Conservation (phyloP, 2,329 filamentous ascomycete species). For the Cercospora sp. region DNA sequence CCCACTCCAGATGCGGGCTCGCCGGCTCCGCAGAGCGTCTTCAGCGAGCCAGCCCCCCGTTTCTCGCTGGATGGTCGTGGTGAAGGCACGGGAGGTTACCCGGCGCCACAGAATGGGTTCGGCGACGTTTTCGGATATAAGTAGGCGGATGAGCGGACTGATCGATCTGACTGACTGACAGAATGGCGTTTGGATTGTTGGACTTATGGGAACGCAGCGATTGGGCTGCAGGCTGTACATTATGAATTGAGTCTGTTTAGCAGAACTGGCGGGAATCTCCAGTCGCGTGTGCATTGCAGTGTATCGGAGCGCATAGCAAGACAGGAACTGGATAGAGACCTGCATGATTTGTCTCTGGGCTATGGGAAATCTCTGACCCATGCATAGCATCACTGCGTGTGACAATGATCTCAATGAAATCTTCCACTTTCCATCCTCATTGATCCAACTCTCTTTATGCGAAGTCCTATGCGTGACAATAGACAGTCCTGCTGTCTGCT, state of each 20-base stretch:
- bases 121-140: not conserved
- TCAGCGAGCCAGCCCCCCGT: not conserved
- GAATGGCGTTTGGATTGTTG: not conserved
- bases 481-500: not conserved
- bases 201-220: not conserved
- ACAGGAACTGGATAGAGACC: not conserved
- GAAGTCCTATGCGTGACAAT: not conserved
- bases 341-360: not conserved
- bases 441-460: not conserved
- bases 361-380: not conserved
- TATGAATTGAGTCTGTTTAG: not conserved
- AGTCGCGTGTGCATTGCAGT: not conserved
- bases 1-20: not conserved
- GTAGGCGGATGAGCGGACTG: not conserved
- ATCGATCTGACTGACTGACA: not conserved
- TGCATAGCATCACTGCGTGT: not conserved
- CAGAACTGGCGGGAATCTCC: not conserved
- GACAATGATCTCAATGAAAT: too few species aligned
- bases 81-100: not conserved
- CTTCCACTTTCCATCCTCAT: not conserved
- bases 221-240: not conserved
- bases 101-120: not conserved
- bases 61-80: not conserved
- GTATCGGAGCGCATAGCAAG: not conserved
- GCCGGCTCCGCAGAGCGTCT: not conserved